Conservation (phyloP, 306 rosid genomes). For the Inga oerstediana region DNA sequence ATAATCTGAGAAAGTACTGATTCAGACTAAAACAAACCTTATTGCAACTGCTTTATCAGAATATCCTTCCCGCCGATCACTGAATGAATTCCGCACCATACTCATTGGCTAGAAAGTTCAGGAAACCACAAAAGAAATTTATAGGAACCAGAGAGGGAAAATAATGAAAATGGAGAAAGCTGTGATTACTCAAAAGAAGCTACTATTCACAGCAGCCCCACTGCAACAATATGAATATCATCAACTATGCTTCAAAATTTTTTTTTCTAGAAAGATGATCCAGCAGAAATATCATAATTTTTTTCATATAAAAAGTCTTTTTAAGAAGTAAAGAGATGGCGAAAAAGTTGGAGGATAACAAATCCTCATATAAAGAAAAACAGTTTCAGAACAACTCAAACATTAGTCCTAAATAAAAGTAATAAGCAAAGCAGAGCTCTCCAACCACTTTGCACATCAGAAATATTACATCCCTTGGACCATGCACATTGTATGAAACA, state of each 20-base stretch:
- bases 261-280: neutral
- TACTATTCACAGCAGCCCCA: conserved; percentile 1
- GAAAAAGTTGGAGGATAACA: neutral
- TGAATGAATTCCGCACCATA: conserved; percentile 75
- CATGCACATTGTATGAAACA: neutral
- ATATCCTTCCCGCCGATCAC: conserved; percentile 87
- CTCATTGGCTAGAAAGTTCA: conserved; percentile 76
- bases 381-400: neutral
- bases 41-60: conserved; percentile 86
- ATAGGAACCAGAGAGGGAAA: conserved; percentile 23
- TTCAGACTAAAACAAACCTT: conserved; percentile 56
- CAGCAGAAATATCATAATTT: neutral
- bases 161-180: conserved; percentile 19
- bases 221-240: neutral
- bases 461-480: neutral
- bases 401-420: neutral
- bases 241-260: neutral
- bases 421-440: neutral
- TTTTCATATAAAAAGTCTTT: neutral
- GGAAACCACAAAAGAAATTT: conserved; percentile 32
- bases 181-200: conserved; percentile 24
- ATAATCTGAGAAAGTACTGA: conserved; percentile 24
- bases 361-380: neutral
- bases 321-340: neutral
- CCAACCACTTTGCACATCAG: neutral